Percentiles rank a stretch among this genome's conserved stretches.
These are phyloP conservation scores for Rubus parviflorus DNA, from an alignment of 306 rosid genomes.

Conservation along the genomic window DNA sequence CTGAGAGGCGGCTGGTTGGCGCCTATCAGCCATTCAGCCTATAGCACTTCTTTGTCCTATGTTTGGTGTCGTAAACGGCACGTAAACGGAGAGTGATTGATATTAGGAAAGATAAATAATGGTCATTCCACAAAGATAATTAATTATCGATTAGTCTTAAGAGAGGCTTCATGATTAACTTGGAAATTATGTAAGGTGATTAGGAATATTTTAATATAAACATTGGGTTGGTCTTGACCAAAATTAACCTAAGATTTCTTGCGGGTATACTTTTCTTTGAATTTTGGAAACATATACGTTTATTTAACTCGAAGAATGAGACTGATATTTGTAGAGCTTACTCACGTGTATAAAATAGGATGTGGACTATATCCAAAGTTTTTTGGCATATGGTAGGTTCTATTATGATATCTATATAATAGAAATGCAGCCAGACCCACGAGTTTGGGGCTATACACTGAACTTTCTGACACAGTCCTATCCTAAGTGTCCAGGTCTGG, in stretches of 20 bases:
- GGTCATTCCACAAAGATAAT: not conserved
- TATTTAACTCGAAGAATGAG: not conserved
- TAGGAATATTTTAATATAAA: not conserved
- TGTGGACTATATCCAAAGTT: not conserved
- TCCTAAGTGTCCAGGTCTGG: not conserved
- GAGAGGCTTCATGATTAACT: conserved; percentile 6
- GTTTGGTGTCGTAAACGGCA: conserved; percentile 40
- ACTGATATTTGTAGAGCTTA: not conserved
- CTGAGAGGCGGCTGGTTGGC: conserved; percentile 32
- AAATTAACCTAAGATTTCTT: conserved; percentile 16
- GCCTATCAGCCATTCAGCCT: not conserved
- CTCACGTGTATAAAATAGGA: not conserved
- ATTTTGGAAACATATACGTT: not conserved
- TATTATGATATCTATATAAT: not conserved
- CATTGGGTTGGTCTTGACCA: conserved; percentile 29
- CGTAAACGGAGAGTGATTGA: conserved; percentile 28
- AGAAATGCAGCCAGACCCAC: not conserved
- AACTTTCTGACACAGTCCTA: too few species aligned
- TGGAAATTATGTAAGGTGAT: conserved; percentile 4
- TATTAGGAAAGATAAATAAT: not conserved
- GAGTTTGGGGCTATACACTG: not conserved
- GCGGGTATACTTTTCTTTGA: conserved; percentile 27
- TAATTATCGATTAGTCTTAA: not conserved
- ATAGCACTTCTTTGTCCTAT: conserved; percentile 2
- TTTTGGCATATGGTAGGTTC: not conserved